These are phyloP conservation scores for Sclerotinia nivalis DNA, from an alignment of 2,329 filamentous ascomycete genomes.

Conservation along the genomic window DNA sequence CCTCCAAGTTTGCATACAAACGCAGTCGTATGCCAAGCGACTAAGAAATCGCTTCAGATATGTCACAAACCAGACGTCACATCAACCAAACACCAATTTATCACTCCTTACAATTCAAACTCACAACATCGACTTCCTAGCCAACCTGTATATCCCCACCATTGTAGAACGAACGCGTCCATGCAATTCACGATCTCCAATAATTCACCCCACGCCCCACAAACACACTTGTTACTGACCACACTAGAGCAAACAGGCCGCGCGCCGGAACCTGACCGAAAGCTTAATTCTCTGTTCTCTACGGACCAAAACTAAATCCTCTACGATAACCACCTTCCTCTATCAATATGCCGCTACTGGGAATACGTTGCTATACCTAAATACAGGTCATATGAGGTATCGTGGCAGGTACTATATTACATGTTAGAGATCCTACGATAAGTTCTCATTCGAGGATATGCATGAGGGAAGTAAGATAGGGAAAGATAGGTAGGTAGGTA, in stretches of 20 bases:
- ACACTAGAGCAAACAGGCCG: neutral
- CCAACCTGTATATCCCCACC: neutral
- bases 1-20: too few relatives aligned
- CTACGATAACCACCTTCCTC: neutral
- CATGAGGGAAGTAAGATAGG: neutral
- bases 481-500: neutral
- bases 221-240: too few relatives aligned
- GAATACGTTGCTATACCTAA: neutral
- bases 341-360: neutral
- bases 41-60: neutral
- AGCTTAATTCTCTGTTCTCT: constrained; percentile 12
- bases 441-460: neutral
- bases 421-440: neutral
- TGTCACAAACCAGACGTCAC: too few relatives aligned
- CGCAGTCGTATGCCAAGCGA: neutral
- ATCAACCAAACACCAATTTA: neutral
- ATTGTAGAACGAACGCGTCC: neutral
- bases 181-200: constrained; percentile 7
- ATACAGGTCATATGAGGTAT: neutral
- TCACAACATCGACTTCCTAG: neutral
- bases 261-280: constrained; percentile 1
- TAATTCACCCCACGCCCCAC: neutral
- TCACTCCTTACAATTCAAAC: neutral
- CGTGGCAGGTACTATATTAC: neutral
- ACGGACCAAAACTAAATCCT: neutral